Base-by-base conservation (phyloP, 169 alveolate genomes). In the Cryptosporidium viatorum region DNA sequence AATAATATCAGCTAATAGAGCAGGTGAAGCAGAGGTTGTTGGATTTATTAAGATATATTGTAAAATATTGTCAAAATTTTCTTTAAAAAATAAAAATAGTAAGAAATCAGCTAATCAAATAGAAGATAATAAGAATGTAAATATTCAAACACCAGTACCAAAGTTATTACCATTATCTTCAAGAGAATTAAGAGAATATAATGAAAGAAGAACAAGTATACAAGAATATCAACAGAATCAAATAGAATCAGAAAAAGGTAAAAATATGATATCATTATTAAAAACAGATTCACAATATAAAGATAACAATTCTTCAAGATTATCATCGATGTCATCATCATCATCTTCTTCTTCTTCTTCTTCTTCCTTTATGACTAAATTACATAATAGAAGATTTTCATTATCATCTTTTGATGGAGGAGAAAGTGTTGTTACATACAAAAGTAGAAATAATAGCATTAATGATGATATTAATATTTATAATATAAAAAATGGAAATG, bases 21-120 rank as follows among this genome's bases (percentile, higher is more conserved):
- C 23, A 31, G 89, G 89, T 60, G 89, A 80, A 62, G 75, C 75
- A 23, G 89, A 80, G 14, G 89, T 80, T 41, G 89, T 80, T 59
- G 89, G 89, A 37, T 80, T 62, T 59, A 26, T 80, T 29, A 80
- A 80, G 26, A 29, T 80, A 41, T 80, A 80, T 80, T 80, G 89
- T 62, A 59, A 45, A 31, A 45, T 80, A 48, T 41, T 80, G 7
- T 80, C 89, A 29, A 59, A 35, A 48, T 62, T 37, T 65, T 43
- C 73, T 23, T 37, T 80, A 39, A 80, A 80, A 35, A 80, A 43
- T 39, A 80, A 80, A 3, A 59, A 41, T 2, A 31, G 37, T 41
- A 23, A 62, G 43, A 60, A 39, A 60, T 31, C 33, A 51, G 1
- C 3, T 5, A 29, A 71, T 31, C 9, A 70, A 21, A 23, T 14